phyloP scores from a whole-genome alignment of 2,329 filamentous ascomycete species.

The Aspergillus sojae region DNA sequence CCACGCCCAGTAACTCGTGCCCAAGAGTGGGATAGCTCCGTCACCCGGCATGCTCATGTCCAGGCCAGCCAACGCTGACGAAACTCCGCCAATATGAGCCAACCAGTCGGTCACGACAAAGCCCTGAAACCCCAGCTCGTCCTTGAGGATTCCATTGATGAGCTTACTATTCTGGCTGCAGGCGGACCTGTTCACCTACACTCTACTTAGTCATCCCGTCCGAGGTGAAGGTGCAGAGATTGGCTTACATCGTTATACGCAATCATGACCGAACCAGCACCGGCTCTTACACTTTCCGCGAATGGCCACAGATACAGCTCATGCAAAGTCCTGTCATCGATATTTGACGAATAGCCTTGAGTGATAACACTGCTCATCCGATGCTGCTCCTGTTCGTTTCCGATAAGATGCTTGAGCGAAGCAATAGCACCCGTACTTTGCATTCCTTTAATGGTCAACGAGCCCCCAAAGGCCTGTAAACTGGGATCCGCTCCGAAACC shows the following conservation, averaged over 20 bases:
- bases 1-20: conserved; percentile 57
- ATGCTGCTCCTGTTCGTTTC: conserved; percentile 49
- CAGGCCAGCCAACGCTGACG: conserved; percentile 63
- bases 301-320: conserved; percentile 54
- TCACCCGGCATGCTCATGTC: conserved; percentile 74
- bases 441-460: conserved; percentile 58
- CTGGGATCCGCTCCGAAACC: conserved; percentile 71
- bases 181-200: conserved; percentile 65
- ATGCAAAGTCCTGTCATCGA: conserved; percentile 54
- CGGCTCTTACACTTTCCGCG: conserved; percentile 51
- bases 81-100: conserved; percentile 62
- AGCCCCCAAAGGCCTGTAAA: conserved; percentile 58
- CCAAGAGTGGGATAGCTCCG: conserved; percentile 54
- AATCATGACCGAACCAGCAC: conserved; percentile 50
- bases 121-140: conserved; percentile 74
- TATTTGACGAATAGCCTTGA: conserved; percentile 49
- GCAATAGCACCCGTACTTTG: conserved; percentile 61
- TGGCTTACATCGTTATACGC: conserved; percentile 45
- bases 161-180: conserved; percentile 69
- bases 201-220: neutral
- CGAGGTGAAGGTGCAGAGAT: neutral
- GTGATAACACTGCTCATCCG: conserved; percentile 51
- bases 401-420: conserved; percentile 60
- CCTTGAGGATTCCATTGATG: conserved; percentile 71
- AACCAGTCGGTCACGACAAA: conserved; percentile 72